phyloP scores from a whole-genome alignment of 2,329 filamentous ascomycete genomes.

The Fusarium avenaceum region DNA sequence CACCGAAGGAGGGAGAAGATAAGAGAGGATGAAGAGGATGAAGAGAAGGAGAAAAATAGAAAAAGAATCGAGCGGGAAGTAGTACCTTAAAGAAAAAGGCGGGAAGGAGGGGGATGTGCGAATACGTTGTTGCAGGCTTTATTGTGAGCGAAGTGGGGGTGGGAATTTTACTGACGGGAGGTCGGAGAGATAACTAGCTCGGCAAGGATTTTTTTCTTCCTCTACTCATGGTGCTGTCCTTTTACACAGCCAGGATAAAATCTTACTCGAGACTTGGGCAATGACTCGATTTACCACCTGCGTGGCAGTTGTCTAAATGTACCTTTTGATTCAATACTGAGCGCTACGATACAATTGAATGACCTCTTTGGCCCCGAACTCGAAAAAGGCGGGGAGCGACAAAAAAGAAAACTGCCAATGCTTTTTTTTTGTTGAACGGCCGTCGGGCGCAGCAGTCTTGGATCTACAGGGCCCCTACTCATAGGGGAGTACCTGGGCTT shows the following conservation, averaged over 20 bases:
- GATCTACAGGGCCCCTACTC: constrained; percentile 25
- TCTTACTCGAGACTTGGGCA: constrained; percentile 26
- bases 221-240: background rate
- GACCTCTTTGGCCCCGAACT: constrained; percentile 1
- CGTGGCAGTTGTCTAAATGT: constrained; percentile 8
- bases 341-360: constrained; percentile 26
- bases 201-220: constrained; percentile 14
- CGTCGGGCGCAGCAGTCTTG: constrained; percentile 38
- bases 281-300: constrained; percentile 13
- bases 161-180: constrained; percentile 36
- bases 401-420: constrained; percentile 21
- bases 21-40: constrained; percentile 43
- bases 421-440: constrained; percentile 38
- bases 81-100: constrained; percentile 47
- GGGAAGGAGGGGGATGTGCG: constrained; percentile 49
- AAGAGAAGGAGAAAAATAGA: constrained; percentile 44
- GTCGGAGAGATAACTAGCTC: constrained; percentile 24
- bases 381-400: constrained; percentile 18
- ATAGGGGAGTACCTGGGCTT: constrained; percentile 36
- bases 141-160: constrained; percentile 43
- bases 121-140: constrained; percentile 49
- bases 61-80: constrained; percentile 51
- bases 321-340: constrained; percentile 22
- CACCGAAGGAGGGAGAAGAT: constrained; percentile 29
- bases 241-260: background rate